Base-by-base conservation (phyloP, 2,329 filamentous ascomycete genomes). In the Venturia pyrina region DNA sequence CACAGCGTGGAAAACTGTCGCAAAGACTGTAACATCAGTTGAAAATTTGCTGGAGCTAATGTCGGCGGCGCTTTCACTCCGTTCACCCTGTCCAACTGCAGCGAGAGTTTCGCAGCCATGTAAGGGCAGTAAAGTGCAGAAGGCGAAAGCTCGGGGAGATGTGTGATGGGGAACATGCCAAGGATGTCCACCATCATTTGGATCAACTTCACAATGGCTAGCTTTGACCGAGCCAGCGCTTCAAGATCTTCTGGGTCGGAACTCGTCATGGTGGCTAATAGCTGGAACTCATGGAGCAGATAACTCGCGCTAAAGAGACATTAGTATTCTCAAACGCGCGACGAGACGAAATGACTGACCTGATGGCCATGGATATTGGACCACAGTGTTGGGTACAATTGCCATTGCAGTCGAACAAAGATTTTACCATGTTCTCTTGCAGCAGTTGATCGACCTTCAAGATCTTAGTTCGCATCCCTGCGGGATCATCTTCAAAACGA, bases 121-220 rank as follows among this genome's bases (percentile, higher is more conserved):
- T 66, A 66, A n/a, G 64, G 56, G 24, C 64, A 66, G 37, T 24
- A 62, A 13, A 66, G 44, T 17, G 64, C 64, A 8, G 57, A 32
- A 5, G 64, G 57, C 10, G 56, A 62, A 10, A 66, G 57, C 28
- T 66, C 64, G 34, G 64, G 64, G 8, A 59, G n/a, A 50, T 62
- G 59, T 11, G 21, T 32, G n/a, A 66, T n/a, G 40, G 64, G 64
- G 53, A 66, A 66, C 34, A 43, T 43, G 46, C 59, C 34, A 11
- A 66, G 64, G 41, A 66, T 66, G 28, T 66, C 53, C 7, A 66
- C 64, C 37, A 62, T 48, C 40, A 66, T 66, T 17, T 62, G 34
- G 19, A 66, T 53, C 37, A 66, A 19, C 19, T 40, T 66, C n/a
- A 44, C 64, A n/a, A 66, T 62, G 5, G 64, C 53, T 8, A 66